Evolutionary conservation across 768 basidiomycete species (phyloP).

Genomic region (Cystofilobasidium ferigula): DNA sequence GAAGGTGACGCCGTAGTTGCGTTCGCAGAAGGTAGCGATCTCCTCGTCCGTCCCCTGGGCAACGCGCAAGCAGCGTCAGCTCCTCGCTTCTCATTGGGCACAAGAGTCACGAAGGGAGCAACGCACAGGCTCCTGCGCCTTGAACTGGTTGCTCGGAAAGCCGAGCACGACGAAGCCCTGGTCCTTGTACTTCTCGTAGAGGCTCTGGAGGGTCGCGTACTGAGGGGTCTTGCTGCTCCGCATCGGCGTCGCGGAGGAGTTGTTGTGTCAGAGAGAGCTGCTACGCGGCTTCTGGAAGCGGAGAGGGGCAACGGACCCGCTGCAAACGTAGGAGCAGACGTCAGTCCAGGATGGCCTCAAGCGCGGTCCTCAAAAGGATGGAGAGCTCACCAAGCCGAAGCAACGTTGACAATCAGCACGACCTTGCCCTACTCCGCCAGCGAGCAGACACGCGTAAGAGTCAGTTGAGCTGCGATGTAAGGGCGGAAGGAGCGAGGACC

Average conservation of each 20-base stretch:
- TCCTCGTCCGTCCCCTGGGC: constrained; percentile 37
- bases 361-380: constrained; percentile 10
- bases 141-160: constrained; percentile 39
- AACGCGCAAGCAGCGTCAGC: too few species aligned
- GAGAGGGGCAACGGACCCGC: constrained; percentile 28
- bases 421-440: too few species aligned
- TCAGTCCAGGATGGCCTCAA: too few species aligned
- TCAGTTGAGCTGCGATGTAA: too few species aligned
- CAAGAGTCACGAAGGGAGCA: not conserved
- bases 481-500: too few species aligned
- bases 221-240: constrained; percentile 33
- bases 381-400: constrained; percentile 33
- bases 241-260: too few species aligned
- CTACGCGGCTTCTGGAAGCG: too few species aligned
- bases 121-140: constrained; percentile 35
- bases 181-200: constrained; percentile 35
- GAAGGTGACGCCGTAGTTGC: constrained; percentile 39
- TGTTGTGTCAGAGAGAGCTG: constrained; percentile 29
- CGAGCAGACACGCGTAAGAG: too few species aligned
- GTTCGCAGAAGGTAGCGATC: constrained; percentile 27
- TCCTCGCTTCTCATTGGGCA: too few species aligned
- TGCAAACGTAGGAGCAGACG: too few species aligned
- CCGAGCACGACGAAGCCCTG: constrained; percentile 37
- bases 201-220: constrained; percentile 37
- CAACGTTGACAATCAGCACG: constrained; percentile 38